Conservation (phyloP, 257 asterid species). For the Catharanthus roseus region DNA sequence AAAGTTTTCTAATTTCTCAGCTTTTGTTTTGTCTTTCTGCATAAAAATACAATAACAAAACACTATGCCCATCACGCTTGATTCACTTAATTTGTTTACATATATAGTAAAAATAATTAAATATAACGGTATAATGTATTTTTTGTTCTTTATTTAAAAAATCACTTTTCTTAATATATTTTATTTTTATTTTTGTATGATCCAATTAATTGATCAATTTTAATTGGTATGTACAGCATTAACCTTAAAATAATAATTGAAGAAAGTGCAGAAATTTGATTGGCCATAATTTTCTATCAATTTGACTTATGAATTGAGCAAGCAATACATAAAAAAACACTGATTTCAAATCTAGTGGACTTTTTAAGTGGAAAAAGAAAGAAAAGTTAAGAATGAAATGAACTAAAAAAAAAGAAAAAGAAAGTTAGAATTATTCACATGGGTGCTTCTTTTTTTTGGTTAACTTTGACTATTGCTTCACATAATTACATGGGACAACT, state of each 20-base stretch:
- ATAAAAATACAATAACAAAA: not conserved
- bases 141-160: no score
- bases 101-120: no score
- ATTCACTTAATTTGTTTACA: no score
- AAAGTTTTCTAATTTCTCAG: not conserved
- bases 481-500: not conserved
- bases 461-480: conserved; percentile 8
- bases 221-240: no score
- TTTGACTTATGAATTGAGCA: not conserved
- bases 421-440: not conserved
- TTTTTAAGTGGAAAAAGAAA: not conserved
- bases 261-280: not conserved
- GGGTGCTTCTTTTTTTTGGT: not conserved
- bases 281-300: not conserved
- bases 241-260: not conserved
- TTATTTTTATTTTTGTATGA: no score
- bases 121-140: no score
- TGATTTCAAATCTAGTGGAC: conserved; percentile 4
- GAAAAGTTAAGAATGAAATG: not conserved
- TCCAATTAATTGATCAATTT: no score
- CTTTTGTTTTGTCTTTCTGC: not conserved
- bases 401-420: not conserved
- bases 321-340: not conserved
- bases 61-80: no score
- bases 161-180: no score